A percentile compares a stretch with the other conserved stretches of the same genome.
phyloP scores from a whole-genome alignment of 1,284 basidiomycete species.

The Cystobasidium slooffiae region DNA sequence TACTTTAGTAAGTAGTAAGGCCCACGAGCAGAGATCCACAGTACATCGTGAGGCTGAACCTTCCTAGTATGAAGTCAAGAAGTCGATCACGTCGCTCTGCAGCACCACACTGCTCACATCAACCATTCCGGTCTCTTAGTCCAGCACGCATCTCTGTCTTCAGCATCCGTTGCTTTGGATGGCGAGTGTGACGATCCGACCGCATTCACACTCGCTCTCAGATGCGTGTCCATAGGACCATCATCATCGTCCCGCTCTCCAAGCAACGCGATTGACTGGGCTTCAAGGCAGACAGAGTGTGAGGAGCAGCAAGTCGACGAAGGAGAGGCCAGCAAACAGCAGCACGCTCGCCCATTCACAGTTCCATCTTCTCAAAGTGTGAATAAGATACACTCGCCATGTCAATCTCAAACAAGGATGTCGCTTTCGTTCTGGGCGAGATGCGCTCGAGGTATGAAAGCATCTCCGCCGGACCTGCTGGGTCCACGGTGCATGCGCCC shows the following conservation, averaged over 20 bases:
- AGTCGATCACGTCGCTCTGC: too few relatives aligned
- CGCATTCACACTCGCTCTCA: not conserved
- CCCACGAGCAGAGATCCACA: too few relatives aligned
- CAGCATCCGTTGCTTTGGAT: not conserved
- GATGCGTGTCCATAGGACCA: slow-evolving; percentile 18
- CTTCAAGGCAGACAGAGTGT: too few relatives aligned
- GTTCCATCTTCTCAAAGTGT: not conserved
- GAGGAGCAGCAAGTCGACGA: not conserved
- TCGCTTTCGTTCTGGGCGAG: slow-evolving; percentile 33
- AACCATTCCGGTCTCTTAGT: too few relatives aligned
- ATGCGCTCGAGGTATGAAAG: slow-evolving; percentile 40
- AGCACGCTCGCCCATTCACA: slow-evolving; percentile 8
- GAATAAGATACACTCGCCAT: slow-evolving; percentile 5
- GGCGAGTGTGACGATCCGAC: not conserved
- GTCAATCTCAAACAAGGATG: slow-evolving; percentile 37
- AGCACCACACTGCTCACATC: too few relatives aligned
- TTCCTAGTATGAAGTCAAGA: too few relatives aligned
- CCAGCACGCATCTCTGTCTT: too few relatives aligned
- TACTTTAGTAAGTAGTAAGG: too few relatives aligned
- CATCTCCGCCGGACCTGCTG: not conserved
- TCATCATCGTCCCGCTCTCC: too few relatives aligned
- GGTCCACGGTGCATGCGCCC: too few relatives aligned
- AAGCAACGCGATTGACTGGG: too few relatives aligned
- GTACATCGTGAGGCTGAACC: too few relatives aligned
- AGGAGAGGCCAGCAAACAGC: not conserved